Evolutionary conservation across 164 flowering plant species (phyloP).

Genomic region (Nelumbo lutea): DNA sequence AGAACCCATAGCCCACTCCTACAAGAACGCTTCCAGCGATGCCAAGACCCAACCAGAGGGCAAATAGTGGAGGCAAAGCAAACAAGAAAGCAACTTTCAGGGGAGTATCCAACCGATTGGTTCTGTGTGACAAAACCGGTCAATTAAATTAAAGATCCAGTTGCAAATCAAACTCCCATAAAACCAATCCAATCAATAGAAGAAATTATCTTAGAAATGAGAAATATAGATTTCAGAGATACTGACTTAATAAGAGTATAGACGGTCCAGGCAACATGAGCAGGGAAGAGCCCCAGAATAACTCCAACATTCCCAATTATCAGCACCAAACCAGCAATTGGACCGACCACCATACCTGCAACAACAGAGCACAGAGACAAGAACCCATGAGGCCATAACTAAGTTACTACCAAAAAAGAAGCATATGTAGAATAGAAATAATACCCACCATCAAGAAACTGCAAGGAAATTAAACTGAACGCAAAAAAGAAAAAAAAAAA

Average conservation of each 20-base stretch:
- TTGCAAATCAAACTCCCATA: neutral
- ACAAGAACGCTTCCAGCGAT: conserved; percentile 71
- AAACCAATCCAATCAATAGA: too few species aligned
- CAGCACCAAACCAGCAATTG: conserved; percentile 61
- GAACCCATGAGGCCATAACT: conserved; percentile 6
- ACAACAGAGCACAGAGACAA: neutral
- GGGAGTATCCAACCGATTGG: conserved; percentile 56
- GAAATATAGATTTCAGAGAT: neutral
- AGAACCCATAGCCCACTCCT: conserved; percentile 84
- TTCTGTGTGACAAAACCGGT: conserved; percentile 35
- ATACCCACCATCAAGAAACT: neutral
- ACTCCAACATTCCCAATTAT: conserved; percentile 70
- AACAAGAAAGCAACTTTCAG: conserved; percentile 65
- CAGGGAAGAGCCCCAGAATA: conserved; percentile 71
- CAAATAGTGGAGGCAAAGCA: conserved; percentile 62
- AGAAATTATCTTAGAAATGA: neutral
- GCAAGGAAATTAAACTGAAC: conserved; percentile 1
- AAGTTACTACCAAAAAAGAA: neutral
- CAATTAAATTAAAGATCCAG: too few species aligned
- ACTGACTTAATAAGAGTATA: conserved; percentile 67
- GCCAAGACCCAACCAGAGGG: conserved; percentile 71
- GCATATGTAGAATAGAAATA: neutral
- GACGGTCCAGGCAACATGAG: conserved; percentile 78
- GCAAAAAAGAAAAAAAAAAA: neutral
- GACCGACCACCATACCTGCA: conserved; percentile 77